These are phyloP conservation scores for Calocybe gangraenosa DNA, from an alignment of 768 basidiomycete species.

Conservation along the genomic window DNA sequence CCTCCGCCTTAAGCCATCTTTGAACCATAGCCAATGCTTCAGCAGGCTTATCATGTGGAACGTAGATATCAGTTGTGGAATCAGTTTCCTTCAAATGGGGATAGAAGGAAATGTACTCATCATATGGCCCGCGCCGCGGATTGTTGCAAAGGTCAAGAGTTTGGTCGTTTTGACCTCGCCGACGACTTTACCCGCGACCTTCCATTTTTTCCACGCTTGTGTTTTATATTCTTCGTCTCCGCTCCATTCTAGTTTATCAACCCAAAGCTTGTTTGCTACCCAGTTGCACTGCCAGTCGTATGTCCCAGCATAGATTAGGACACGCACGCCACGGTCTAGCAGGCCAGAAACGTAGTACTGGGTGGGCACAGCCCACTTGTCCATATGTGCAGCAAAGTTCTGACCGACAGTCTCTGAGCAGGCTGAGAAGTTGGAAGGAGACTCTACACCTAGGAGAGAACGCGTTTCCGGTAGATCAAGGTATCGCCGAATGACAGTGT, in stretches of 20 bases:
- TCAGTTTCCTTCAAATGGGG: no score
- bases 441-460: slow-evolving; percentile 17
- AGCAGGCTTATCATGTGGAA: slow-evolving; percentile 66
- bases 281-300: slow-evolving; percentile 82
- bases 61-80: slow-evolving; percentile 24
- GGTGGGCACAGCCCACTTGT: slow-evolving; percentile 45
- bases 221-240: slow-evolving; percentile 48
- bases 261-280: slow-evolving; percentile 76
- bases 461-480: slow-evolving; percentile 18
- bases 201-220: slow-evolving; percentile 56
- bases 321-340: slow-evolving; percentile 70
- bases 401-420: slow-evolving; percentile 50
- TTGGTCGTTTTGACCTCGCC: slow-evolving; percentile 39
- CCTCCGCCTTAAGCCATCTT: slow-evolving; percentile 50
- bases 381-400: slow-evolving; percentile 53
- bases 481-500: slow-evolving; percentile 14
- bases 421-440: slow-evolving; percentile 37
- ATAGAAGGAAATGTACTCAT: slow-evolving; percentile 31
- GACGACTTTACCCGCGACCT: slow-evolving; percentile 40
- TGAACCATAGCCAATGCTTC: slow-evolving; percentile 62
- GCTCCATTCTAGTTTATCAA: slow-evolving; percentile 69
- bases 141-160: slow-evolving; percentile 33
- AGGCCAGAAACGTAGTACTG: slow-evolving; percentile 62
- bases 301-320: slow-evolving; percentile 72
- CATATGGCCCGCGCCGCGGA: slow-evolving; percentile 52